Conservation (phyloP, 805 yeast species). For the Millerozyma miso region DNA sequence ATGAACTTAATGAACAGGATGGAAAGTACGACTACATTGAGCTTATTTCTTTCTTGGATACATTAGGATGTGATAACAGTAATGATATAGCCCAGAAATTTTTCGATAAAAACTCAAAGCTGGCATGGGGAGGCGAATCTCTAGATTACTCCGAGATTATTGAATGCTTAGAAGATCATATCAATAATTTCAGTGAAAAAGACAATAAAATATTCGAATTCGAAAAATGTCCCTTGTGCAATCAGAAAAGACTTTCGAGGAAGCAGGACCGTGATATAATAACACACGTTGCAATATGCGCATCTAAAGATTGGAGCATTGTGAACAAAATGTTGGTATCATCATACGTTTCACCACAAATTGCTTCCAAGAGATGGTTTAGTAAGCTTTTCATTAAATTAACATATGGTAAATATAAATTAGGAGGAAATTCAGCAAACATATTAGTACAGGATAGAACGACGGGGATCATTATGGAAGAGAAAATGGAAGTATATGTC, state of each 20-base stretch:
- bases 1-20: slow-evolving; percentile 33
- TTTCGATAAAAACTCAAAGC: slow-evolving; percentile 41
- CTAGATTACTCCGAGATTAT: slow-evolving; percentile 43
- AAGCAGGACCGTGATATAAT: slow-evolving; percentile 63
- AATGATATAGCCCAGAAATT: slow-evolving; percentile 53
- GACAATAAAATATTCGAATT: slow-evolving; percentile 50
- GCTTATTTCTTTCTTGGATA: slow-evolving; percentile 58
- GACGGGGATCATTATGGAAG: slow-evolving; percentile 88
- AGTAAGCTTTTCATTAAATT: slow-evolving; percentile 75
- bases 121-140: slow-evolving; percentile 52
- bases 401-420: slow-evolving; percentile 80
- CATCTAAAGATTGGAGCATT: slow-evolving; percentile 69
- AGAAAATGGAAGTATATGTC: slow-evolving; percentile 85
- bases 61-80: slow-evolving; percentile 50
- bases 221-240: slow-evolving; percentile 79
- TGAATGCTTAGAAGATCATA: slow-evolving; percentile 43
- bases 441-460: slow-evolving; percentile 88
- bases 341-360: slow-evolving; percentile 70
- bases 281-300: slow-evolving; percentile 86
- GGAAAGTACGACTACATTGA: slow-evolving; percentile 53
- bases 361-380: slow-evolving; percentile 88
- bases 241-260: slow-evolving; percentile 50
- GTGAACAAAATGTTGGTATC: slow-evolving; percentile 61
- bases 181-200: slow-evolving; percentile 14
- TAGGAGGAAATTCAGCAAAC: slow-evolving; percentile 87